phyloP scores from a whole-genome alignment of 306 rosid genomes.

The Oemleria cerasiformis region DNA sequence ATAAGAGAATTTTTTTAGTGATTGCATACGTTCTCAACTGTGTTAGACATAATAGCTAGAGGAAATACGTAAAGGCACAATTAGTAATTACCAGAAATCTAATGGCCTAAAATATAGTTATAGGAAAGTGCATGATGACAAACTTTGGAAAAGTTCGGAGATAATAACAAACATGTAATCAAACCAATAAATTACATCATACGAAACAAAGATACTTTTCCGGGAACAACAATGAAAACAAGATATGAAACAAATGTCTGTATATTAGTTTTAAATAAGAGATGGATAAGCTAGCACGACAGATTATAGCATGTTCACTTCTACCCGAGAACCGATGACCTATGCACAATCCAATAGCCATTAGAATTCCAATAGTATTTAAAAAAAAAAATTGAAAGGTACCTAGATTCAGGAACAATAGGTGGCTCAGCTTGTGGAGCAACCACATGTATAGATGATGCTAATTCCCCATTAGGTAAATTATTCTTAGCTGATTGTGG shows the following conservation, averaged over 20 bases:
- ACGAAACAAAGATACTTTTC: neutral
- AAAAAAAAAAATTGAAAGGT: conserved; percentile 27
- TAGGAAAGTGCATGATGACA: neutral
- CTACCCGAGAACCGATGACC: neutral
- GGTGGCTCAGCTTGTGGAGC: conserved; percentile 49
- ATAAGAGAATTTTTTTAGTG: neutral
- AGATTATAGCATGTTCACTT: neutral
- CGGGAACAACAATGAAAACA: neutral
- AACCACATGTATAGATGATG: conserved; percentile 41
- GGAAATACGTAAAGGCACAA: neutral
- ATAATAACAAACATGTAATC: neutral
- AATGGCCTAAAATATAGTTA: neutral
- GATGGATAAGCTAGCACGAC: neutral
- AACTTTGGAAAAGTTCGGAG: too few species aligned
- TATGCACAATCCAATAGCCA: neutral
- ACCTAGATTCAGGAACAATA: conserved; percentile 80
- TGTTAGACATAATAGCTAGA: neutral
- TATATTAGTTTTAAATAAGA: neutral
- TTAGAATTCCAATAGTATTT: neutral
- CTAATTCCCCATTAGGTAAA: conserved; percentile 51
- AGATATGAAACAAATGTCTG: neutral
- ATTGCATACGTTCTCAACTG: neutral
- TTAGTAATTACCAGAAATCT: neutral
- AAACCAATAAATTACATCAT: neutral
- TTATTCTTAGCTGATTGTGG: conserved; percentile 45